Conservation (phyloP, 2,329 filamentous ascomycete genomes). For the Niveomyces coronatus region DNA sequence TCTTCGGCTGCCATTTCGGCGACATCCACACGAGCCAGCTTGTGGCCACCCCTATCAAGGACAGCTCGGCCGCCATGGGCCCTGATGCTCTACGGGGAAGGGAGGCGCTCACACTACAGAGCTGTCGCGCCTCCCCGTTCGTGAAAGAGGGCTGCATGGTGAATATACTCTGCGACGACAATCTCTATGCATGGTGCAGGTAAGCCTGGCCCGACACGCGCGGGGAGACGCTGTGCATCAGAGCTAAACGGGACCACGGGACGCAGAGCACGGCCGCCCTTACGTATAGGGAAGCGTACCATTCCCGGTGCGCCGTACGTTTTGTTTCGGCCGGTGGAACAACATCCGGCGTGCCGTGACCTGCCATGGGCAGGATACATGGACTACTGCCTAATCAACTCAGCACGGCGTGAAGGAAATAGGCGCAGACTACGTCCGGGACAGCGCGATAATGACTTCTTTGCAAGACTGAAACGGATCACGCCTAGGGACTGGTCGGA, state of each 20-base stretch:
- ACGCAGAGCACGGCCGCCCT: background rate
- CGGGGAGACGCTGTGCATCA: background rate
- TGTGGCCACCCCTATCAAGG: background rate
- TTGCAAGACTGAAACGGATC: background rate
- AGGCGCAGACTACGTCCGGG: background rate
- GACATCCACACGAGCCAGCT: background rate
- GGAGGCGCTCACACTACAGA: background rate
- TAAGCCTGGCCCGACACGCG: background rate
- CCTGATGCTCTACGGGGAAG: background rate
- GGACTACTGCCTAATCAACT: background rate
- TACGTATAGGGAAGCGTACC: background rate
- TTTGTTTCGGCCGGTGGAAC: background rate
- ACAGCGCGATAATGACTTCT: background rate
- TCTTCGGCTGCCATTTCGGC: background rate
- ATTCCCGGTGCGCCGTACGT: background rate
- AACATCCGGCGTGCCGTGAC: background rate
- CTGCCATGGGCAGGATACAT: background rate
- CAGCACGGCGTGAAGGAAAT: background rate
- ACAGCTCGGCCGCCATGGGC: background rate
- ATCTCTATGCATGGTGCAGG: background rate
- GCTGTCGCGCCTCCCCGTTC: background rate
- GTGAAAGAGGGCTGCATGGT: background rate
- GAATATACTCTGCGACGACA: background rate
- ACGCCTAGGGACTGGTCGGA: background rate
- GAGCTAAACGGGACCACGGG: background rate